These are phyloP conservation scores for Cercospora sp. DNA, from an alignment of 2,329 filamentous ascomycete genomes.

Conservation along the genomic window DNA sequence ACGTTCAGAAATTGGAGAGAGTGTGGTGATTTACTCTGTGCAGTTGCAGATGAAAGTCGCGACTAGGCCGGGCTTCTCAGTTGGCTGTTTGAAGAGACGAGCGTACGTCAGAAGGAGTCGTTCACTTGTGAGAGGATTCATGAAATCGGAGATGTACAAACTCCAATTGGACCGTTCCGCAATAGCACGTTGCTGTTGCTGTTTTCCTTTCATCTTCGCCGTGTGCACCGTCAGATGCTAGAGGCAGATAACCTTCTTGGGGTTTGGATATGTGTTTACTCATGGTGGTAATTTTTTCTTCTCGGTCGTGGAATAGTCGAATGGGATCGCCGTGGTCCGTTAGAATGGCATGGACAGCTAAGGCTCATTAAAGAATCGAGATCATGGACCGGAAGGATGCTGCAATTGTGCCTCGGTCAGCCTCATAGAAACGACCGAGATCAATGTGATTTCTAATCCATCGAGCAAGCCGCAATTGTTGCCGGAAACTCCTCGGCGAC, in stretches of 20 bases:
- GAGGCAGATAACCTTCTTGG: not conserved
- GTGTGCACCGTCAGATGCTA: not conserved
- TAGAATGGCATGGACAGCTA: not conserved
- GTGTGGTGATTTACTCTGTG: not conserved
- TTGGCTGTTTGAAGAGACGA: not conserved
- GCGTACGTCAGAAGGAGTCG: too few species aligned
- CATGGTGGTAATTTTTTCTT: not conserved
- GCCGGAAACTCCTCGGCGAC: not conserved
- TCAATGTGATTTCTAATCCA: not conserved
- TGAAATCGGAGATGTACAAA: not conserved
- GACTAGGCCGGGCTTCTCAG: not conserved
- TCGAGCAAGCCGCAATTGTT: not conserved
- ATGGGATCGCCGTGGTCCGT: too few species aligned
- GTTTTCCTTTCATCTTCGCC: not conserved
- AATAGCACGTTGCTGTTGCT: not conserved
- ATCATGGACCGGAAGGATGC: not conserved
- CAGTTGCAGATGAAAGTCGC: not conserved
- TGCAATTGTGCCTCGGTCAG: not conserved
- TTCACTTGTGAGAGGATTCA: not conserved
- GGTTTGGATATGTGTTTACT: not conserved
- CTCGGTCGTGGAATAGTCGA: not conserved
- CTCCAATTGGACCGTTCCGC: not conserved
- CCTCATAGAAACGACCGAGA: not conserved
- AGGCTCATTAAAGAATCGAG: not conserved
- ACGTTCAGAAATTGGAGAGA: not conserved